Percentiles rank a stretch among this genome's conserved stretches.
phyloP scores from a whole-genome alignment of 352 stramenopile species.

The Phytophthora tubulina region DNA sequence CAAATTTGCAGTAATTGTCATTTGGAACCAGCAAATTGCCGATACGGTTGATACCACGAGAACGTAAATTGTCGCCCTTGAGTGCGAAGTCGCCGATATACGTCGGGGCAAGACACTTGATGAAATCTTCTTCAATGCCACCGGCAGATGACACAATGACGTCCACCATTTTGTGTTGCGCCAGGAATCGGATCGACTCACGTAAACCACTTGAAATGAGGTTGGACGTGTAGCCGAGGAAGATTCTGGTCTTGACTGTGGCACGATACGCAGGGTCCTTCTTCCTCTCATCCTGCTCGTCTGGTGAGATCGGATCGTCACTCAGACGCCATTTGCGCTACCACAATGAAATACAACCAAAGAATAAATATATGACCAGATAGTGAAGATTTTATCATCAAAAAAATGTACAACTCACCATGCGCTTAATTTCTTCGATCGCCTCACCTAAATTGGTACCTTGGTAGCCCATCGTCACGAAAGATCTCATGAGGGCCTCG shows the following conservation, averaged over 20 bases:
- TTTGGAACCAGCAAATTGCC: constrained; percentile 99
- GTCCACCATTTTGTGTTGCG: constrained; percentile 99
- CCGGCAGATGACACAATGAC: constrained; percentile 85
- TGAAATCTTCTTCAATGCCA: constrained; percentile 90
- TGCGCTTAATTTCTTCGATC: constrained; percentile 98
- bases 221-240: constrained; percentile 99
- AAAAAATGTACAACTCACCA: constrained; percentile 54
- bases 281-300: constrained; percentile 94
- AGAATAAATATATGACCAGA: too few relatives aligned
- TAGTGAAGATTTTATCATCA: too few relatives aligned
- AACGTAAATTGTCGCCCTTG: constrained; percentile 92
- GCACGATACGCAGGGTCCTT: constrained; percentile 79
- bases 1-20: constrained; percentile 99
- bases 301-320: constrained; percentile 92
- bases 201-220: constrained; percentile 98
- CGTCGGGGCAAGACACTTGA: constrained; percentile 99
- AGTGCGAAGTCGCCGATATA: constrained; percentile 99
- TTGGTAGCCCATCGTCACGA: constrained; percentile 93
- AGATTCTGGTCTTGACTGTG: constrained; percentile 97
- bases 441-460: constrained; percentile 97
- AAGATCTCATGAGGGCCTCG: constrained; percentile 82
- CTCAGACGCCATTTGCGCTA: constrained; percentile 95
- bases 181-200: constrained; percentile 98
- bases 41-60: constrained; percentile 99
- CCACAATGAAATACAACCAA: too few relatives aligned